Base-by-base conservation (phyloP, 371 early-diverging fungal species). In the Mucor racemosus region DNA sequence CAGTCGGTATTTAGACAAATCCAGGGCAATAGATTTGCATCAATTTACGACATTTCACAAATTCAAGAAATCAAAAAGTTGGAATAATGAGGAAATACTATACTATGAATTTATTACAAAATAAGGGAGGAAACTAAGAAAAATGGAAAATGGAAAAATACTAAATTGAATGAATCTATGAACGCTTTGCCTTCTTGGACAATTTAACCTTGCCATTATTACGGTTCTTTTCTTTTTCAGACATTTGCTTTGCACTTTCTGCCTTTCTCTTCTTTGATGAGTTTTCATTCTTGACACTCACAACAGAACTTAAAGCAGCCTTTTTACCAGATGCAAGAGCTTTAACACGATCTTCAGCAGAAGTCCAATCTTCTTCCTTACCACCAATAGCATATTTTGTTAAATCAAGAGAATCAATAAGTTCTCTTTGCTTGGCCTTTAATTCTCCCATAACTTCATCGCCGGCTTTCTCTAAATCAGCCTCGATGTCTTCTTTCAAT, bases 381-480 rank as follows among this genome's bases (percentile, higher is more conserved):
- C 88, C 91, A n/a, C 84, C 86, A 66, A 94, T 92, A 3, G 92
- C 91, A 67, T 89, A 92, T 67, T 88, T 82, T 15, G 80, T 76
- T 17, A 94, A 72, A 76, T 96, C 92, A 58, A 97, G 79, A 33
- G 90, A 79, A 55, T 92, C 88, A 65, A 98, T 88, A 53, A 97
- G 72, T 59, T 95, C 95, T 64, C 88, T 86, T 74, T 98, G 97
- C 66, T 92, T 90, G 36, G 86, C 83, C 66, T 84, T 83, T 57
- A 94, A 70, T 17, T 74, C 82, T 5, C 74, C 85, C 58, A 92
- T 70, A 1, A 77, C 91, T 66, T 91, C 89, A 19, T 89, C 78
- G 11, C 91, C 95, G n/a, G 90, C 94, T 64, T 91, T 90, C 19
- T 86, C 87, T 46, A 97, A 76, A 62, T 97, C 97, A 17, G 88